phyloP scores from a whole-genome alignment of 352 stramenopile species.

The Phytopythium ostracodes region DNA sequence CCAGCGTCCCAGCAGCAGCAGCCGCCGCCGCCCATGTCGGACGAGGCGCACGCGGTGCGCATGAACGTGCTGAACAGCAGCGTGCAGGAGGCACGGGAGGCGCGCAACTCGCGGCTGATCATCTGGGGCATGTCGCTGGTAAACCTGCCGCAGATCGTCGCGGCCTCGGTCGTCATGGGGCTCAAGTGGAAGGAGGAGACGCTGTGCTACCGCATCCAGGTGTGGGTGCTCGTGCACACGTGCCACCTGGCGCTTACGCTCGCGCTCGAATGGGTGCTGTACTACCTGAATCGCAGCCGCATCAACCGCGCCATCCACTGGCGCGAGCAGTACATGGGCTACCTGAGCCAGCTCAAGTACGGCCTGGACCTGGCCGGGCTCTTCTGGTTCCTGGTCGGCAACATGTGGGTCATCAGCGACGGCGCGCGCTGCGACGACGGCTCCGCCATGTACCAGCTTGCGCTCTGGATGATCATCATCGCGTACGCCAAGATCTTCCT shows the following conservation, averaged over 20 bases:
- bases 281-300: conserved; percentile 56
- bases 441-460: conserved; percentile 75
- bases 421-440: conserved; percentile 74
- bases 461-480: conserved; percentile 91
- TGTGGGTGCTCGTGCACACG: conserved; percentile 80
- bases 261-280: conserved; percentile 70
- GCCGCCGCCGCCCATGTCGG: conserved; percentile 21
- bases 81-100: conserved; percentile 74
- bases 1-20: background rate
- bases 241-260: conserved; percentile 64
- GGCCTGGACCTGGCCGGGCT: conserved; percentile 65
- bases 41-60: conserved; percentile 76
- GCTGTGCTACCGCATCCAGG: conserved; percentile 78
- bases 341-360: conserved; percentile 79
- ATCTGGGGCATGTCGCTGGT: conserved; percentile 76
- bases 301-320: conserved; percentile 56
- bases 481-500: conserved; percentile 93
- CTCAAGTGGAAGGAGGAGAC: conserved; percentile 68
- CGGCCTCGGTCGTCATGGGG: conserved; percentile 48
- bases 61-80: conserved; percentile 84
- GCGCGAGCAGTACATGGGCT: conserved; percentile 64
- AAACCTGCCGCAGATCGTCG: conserved; percentile 73
- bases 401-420: conserved; percentile 89
- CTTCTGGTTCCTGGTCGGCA: conserved; percentile 87
- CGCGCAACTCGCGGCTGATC: conserved; percentile 74